Conservation (phyloP, 805 yeast species). For the Brettanomyces bruxellensis region DNA sequence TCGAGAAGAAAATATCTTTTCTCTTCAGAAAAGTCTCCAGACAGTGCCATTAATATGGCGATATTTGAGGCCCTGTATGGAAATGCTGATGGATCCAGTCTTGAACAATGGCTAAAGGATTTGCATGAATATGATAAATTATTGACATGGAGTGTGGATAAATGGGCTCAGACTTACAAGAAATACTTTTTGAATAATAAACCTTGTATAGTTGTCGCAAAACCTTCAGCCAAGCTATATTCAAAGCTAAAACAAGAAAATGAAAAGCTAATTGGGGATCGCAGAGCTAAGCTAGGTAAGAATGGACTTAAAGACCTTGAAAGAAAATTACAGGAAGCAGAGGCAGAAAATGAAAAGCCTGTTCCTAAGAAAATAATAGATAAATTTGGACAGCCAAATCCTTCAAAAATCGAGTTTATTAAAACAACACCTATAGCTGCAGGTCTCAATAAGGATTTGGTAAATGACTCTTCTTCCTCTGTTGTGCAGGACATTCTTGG, state of each 20-base stretch:
- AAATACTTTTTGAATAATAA: slow-evolving; percentile 49
- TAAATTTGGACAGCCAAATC: slow-evolving; percentile 64
- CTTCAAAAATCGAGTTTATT: slow-evolving; percentile 64
- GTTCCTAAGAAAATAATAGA: slow-evolving; percentile 63
- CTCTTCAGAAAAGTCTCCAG: slow-evolving; percentile 55
- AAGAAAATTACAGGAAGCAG: slow-evolving; percentile 50
- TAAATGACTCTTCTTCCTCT: slow-evolving; percentile 17
- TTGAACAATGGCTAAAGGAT: slow-evolving; percentile 45
- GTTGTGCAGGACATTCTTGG: slow-evolving; percentile 11
- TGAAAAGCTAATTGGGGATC: slow-evolving; percentile 37
- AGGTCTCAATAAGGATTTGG: slow-evolving; percentile 34
- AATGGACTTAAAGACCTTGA: slow-evolving; percentile 49
- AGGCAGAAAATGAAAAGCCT: slow-evolving; percentile 56
- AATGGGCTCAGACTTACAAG: slow-evolving; percentile 57
- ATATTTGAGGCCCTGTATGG: slow-evolving; percentile 81
- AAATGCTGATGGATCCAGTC: slow-evolving; percentile 45
- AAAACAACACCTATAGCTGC: slow-evolving; percentile 55
- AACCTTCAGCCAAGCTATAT: slow-evolving; percentile 60
- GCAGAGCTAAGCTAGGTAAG: slow-evolving; percentile 45
- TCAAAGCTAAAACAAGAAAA: slow-evolving; percentile 41
- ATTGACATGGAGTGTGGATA: slow-evolving; percentile 46
- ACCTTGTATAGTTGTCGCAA: slow-evolving; percentile 58
- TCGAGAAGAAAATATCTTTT: slow-evolving; percentile 52
- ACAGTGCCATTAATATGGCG: slow-evolving; percentile 53
- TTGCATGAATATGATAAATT: slow-evolving; percentile 54